Conservation (phyloP, 2,329 filamentous ascomycete species). For the Colletotrichum sp. region DNA sequence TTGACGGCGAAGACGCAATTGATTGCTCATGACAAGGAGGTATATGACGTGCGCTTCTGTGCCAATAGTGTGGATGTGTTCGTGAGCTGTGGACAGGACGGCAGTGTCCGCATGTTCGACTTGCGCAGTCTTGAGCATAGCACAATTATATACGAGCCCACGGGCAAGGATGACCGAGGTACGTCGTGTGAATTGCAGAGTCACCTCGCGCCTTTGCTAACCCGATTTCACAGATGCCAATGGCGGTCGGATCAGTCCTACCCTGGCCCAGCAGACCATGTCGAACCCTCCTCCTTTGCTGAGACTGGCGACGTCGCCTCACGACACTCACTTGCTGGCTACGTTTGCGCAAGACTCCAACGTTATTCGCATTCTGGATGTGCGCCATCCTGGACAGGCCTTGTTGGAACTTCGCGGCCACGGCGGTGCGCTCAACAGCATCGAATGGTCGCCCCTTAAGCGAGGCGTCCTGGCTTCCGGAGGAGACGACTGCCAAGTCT, state of each 20-base stretch:
- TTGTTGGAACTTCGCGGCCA: conserved; percentile 93
- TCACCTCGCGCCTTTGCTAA: background rate
- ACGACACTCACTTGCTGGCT: conserved; percentile 94
- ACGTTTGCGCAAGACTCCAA: conserved; percentile 95
- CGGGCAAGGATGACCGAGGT: conserved; percentile 82
- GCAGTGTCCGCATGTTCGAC: conserved; percentile 98
- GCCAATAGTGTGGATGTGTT: conserved; percentile 99
- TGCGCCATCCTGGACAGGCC: conserved; percentile 94
- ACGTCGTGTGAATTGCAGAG: conserved; percentile 16
- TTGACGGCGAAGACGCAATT: conserved; percentile 97
- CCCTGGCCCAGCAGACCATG: conserved; percentile 79
- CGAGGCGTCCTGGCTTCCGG: conserved; percentile 90
- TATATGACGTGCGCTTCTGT: conserved; percentile 98
- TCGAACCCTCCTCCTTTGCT: conserved; percentile 78
- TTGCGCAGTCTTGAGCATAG: conserved; percentile 95
- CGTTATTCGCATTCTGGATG: conserved; percentile 92
- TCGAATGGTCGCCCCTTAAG: conserved; percentile 92
- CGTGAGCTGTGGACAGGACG: conserved; percentile 96
- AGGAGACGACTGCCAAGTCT: conserved; percentile 87
- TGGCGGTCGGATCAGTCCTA: conserved; percentile 72
- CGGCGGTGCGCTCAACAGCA: conserved; percentile 82
- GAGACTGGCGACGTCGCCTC: conserved; percentile 86
- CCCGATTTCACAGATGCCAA: conserved; percentile 49
- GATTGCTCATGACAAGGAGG: conserved; percentile 98
- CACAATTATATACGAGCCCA: conserved; percentile 98